A percentile compares a stretch with the other conserved stretches of the same genome.
phyloP scores from a whole-genome alignment of 176 grass and related monocot genomes.

The Triticum urartu region DNA sequence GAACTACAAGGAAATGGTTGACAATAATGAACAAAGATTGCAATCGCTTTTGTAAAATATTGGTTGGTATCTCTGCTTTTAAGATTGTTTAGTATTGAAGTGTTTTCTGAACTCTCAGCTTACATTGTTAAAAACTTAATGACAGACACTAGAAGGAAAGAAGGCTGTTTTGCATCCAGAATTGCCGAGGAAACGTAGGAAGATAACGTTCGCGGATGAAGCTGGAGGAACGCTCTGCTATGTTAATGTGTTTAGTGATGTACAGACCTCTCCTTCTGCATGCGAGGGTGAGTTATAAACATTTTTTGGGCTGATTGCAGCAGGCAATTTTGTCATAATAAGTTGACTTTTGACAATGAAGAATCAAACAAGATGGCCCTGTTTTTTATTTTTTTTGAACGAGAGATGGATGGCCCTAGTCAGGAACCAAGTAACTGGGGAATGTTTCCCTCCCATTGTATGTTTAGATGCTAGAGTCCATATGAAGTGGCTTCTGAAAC shows the following conservation, averaged over 20 bases:
- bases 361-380: constrained; percentile 3
- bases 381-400: background rate
- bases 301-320: constrained; percentile 9
- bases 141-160: constrained; percentile 61
- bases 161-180: constrained; percentile 34
- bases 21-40: constrained; percentile 92
- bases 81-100: background rate
- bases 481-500: background rate
- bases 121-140: constrained; percentile 36
- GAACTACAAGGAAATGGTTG: constrained; percentile 73
- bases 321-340: background rate
- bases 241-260: constrained; percentile 61
- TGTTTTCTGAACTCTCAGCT: constrained; percentile 5
- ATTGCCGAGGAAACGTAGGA: constrained; percentile 49
- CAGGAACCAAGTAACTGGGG: background rate
- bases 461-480: constrained; percentile 10
- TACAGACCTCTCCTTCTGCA: constrained; percentile 33
- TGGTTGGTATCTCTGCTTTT: constrained; percentile 55
- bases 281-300: constrained; percentile 26
- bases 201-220: constrained; percentile 91
- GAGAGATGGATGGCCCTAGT: too few relatives aligned
- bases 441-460: background rate
- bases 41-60: constrained; percentile 98
- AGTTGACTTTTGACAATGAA: background rate
- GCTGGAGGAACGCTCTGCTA: constrained; percentile 78